Evolutionary conservation across 768 basidiomycete species (phyloP).

Genomic region (Paxillus involutus): DNA sequence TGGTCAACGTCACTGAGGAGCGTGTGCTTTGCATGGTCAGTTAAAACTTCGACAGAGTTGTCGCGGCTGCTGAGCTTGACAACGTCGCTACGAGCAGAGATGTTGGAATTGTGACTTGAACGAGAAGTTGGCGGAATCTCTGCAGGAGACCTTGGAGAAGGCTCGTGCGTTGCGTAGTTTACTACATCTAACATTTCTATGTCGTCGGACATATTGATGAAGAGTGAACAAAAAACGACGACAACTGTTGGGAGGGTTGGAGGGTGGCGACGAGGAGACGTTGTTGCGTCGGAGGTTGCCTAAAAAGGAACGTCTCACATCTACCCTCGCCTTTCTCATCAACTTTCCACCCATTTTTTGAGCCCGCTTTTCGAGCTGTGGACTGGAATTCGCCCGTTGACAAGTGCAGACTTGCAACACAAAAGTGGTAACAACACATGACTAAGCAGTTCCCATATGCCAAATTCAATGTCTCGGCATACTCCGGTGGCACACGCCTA

Average conservation of each 20-base stretch:
- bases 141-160: background rate
- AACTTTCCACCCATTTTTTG: conserved; percentile 27
- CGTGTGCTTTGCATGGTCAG: conserved; percentile 12
- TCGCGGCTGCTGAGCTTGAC: conserved; percentile 31
- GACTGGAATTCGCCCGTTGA: conserved; percentile 21
- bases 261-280: conserved; percentile 26
- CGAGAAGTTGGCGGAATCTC: conserved; percentile 10
- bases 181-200: conserved; percentile 26
- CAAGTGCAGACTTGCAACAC: conserved; percentile 1
- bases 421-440: conserved; percentile 8
- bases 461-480: background rate
- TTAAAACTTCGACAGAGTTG: conserved; percentile 22
- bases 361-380: conserved; percentile 19
- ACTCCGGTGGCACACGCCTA: background rate
- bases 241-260: conserved; percentile 10
- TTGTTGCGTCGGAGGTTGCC: conserved; percentile 34
- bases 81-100: conserved; percentile 20
- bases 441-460: conserved; percentile 25
- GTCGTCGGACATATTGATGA: conserved; percentile 24
- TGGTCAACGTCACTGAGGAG: conserved; percentile 14
- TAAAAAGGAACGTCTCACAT: conserved; percentile 37
- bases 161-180: background rate
- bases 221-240: background rate
- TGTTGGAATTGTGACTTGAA: conserved; percentile 17
- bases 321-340: conserved; percentile 26